Base-by-base conservation (phyloP, 2,329 filamentous ascomycete species). In the Arthrobotrys entomopaga region DNA sequence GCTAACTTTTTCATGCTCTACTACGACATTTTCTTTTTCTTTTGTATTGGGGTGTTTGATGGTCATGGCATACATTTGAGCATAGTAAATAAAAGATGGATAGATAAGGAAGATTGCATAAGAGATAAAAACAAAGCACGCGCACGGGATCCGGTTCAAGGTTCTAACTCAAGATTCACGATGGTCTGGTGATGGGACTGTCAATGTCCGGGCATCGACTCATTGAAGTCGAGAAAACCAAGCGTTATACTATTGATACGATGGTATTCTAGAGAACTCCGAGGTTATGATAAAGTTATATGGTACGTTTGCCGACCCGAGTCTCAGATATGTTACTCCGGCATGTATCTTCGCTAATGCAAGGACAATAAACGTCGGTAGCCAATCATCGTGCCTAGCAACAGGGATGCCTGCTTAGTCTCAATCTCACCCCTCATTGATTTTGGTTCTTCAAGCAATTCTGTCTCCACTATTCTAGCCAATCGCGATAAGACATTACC, bases 1-100 rank as follows among this genome's bases (percentile, higher is more conserved):
- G 2, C 15, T 50, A 50, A 16, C 46, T 50, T 43, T 43, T 43
- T 43, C n/a, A 24, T 57, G 34, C 53, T 46, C 38, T 54, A 34
- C 15, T 57, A 10, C 26, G 8, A 24, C 11, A 6, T 48, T 46
- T 29, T 57, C 34, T 24, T 57, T 57, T 13, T 53, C 34, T 53
- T 34, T 15, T 29, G 3, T 34, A 19, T 22, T 57, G 38, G 38
- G 15, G 34, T 20, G 34, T 57, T 16, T 43, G 29, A 5, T 15
- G 16, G 20, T 8, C 2, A 20, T 42, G 43, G 11, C 15, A 42
- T 48, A 48, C 8, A 34, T 48, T 59, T 48, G 42, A 59, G 56
- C 56, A 59, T 59, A 59, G 56, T 40, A 42, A n/a, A n/a, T 10
- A 34, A 34, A 48, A 43, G 20, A 43, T 20, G 38, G 56, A 59